phyloP scores from a whole-genome alignment of 441 rosid genomes.

The Eugenia klotzschiana region DNA sequence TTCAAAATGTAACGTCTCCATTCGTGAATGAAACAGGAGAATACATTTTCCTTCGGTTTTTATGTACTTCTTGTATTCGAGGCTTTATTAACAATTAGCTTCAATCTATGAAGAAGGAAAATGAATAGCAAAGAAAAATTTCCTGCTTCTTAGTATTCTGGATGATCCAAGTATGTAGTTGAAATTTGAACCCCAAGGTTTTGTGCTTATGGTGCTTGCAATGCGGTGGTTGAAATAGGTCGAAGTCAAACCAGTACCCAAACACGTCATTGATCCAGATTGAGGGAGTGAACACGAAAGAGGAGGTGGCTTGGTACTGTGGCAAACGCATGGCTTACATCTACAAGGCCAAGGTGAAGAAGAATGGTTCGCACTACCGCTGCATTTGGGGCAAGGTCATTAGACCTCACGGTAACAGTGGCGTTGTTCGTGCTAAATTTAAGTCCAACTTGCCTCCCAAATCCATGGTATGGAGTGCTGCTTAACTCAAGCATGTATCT shows the following conservation, averaged over 20 bases:
- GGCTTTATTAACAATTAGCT: not conserved
- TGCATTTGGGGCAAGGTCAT: slow-evolving; percentile 11
- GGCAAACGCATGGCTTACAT: slow-evolving; percentile 11
- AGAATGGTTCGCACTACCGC: slow-evolving; percentile 5
- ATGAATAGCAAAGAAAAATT: not conserved
- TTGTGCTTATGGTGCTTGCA: not conserved
- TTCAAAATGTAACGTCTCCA: not conserved
- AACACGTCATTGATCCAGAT: slow-evolving; percentile 4
- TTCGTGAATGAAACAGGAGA: not conserved
- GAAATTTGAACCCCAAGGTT: not conserved
- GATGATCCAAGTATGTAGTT: not conserved
- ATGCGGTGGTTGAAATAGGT: not conserved
- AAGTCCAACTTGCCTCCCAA: slow-evolving; percentile 11
- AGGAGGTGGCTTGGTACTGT: slow-evolving; percentile 6
- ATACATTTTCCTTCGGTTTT: not conserved
- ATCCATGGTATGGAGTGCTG: slow-evolving; percentile 1
- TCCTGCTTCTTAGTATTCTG: not conserved
- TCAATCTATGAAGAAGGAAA: not conserved
- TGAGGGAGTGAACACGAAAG: slow-evolving; percentile 11
- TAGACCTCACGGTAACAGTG: slow-evolving; percentile 11
- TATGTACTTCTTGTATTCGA: not conserved
- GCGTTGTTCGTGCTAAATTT: slow-evolving; percentile 10
- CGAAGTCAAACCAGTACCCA: slow-evolving; percentile 8
- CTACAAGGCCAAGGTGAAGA: slow-evolving; percentile 13
- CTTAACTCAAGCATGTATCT: not conserved